phyloP scores from a whole-genome alignment of 176 grass and related monocot species.

The Avena atlantica region DNA sequence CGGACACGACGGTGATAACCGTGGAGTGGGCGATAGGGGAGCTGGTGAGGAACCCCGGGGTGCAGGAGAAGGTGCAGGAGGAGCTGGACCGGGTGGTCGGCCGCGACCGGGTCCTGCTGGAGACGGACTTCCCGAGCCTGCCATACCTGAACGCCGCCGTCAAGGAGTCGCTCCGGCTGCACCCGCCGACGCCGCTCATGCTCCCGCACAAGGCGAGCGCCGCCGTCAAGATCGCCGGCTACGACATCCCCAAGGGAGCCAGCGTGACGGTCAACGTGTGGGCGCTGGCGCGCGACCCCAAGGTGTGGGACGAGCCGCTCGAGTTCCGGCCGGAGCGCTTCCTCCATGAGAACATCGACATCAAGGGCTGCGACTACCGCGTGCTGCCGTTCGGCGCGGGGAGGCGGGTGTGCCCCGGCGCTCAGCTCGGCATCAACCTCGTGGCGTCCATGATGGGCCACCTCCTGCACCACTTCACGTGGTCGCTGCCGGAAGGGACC shows the following conservation, averaged over 20 bases:
- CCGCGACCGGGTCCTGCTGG: constrained; percentile 39
- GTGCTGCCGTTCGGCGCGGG: constrained; percentile 62
- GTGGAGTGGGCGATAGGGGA: constrained; percentile 69
- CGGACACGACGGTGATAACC: constrained; percentile 65
- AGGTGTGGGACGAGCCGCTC: constrained; percentile 54
- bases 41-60: constrained; percentile 48
- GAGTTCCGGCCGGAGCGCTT: constrained; percentile 61
- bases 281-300: constrained; percentile 51
- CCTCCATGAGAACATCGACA: constrained; percentile 50
- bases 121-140: constrained; percentile 53
- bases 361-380: constrained; percentile 66
- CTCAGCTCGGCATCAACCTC: constrained; percentile 10
- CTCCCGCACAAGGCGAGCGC: constrained; percentile 48
- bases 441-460: constrained; percentile 7
- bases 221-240: constrained; percentile 54
- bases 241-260: constrained; percentile 57
- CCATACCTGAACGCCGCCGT: constrained; percentile 57
- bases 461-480: constrained; percentile 18
- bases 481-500: not conserved
- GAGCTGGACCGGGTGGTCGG: constrained; percentile 58
- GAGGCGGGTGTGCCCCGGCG: constrained; percentile 48
- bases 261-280: constrained; percentile 56
- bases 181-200: constrained; percentile 59
- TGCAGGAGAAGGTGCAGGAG: constrained; percentile 53
- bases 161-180: constrained; percentile 67